Evolutionary conservation across 768 basidiomycete species (phyloP), one percentile per base, ranked within the genome.

Genomic region (Grammothele lineata): DNA sequence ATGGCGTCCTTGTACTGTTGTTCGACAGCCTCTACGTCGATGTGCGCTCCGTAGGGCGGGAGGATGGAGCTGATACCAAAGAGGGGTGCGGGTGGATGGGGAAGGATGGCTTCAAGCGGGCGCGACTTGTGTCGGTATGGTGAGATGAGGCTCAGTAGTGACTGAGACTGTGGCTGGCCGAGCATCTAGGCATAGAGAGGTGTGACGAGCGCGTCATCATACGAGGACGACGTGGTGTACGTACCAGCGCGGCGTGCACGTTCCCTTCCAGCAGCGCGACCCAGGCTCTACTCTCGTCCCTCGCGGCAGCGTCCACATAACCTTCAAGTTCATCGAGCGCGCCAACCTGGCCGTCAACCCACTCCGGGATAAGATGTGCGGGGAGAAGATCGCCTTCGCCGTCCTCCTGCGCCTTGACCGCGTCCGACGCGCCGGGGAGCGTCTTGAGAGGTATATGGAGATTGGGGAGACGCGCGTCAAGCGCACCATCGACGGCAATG

Each of bases 211-310:
- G n/a, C 27, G 27, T 7, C 8, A 30, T 14, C 27, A 30, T 30
- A 30, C 7, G 27, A 7, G 14, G 7, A 30, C 14, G 8, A 30
- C 11, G 7, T 10, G 23, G 9, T 5, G 5, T 8, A 53, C 61
- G 44, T 50, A 89, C 82, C 66, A 92, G 62, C 11, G 86, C 84
- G 53, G 85, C 83, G 61, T 90, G 89, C 6, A 92, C 78, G 37
- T 75, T 69, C 27, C 82, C 81, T 62, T 92, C 87, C 33, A 92
- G 76, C 25, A 92, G 72, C 2, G 86, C 70, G 21, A 89, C 76
- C 90, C 90, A 92, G 1, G 90, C 89, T 35, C 80, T 75, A 55
- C 86, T 86, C 62, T 92, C 89, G 55, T 87, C 81, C 40, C 75
- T 71, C 19, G 83, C 70, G 17, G 67, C 64, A 38, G 74, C 69